These are phyloP conservation scores for Albophoma yamanashiensis DNA, from an alignment of 2,329 filamentous ascomycete genomes.

Conservation along the genomic window DNA sequence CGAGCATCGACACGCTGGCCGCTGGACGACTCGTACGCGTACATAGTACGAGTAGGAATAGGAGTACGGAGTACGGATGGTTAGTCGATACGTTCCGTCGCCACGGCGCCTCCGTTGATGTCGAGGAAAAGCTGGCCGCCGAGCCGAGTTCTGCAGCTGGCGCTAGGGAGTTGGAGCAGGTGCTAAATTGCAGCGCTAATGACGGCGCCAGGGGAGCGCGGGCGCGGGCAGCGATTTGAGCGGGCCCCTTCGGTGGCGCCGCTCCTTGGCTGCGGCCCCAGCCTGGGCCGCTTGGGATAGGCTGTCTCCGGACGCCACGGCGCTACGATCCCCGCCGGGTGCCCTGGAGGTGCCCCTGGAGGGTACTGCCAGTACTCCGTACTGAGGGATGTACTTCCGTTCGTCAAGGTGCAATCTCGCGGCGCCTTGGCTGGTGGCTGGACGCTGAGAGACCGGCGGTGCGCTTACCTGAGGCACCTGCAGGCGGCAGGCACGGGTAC, in stretches of 20 bases:
- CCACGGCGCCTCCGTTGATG: neutral
- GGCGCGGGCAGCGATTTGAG: neutral
- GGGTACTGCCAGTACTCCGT: too few species aligned
- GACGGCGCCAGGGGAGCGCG: neutral
- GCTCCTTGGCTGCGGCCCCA: neutral
- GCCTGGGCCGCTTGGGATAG: neutral
- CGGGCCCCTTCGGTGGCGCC: neutral
- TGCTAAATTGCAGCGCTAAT: neutral
- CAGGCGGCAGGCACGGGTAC: neutral
- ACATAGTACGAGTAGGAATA: too few species aligned
- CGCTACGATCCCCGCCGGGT: neutral
- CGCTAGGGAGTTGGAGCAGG: neutral
- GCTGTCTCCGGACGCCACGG: neutral
- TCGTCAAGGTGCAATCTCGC: too few species aligned
- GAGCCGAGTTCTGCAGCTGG: neutral
- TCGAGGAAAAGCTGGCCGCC: neutral
- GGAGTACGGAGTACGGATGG: too few species aligned
- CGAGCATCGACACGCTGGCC: too few species aligned
- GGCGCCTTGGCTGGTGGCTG: neutral
- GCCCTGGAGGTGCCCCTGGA: neutral
- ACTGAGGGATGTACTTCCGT: too few species aligned
- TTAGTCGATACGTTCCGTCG: neutral
- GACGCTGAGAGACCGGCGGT: neutral
- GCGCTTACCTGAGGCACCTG: too few species aligned
- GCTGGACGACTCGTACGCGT: too few species aligned